Evolutionary conservation across 176 grass and related monocot species (phyloP), one percentile per base, ranked within the genome.

Genomic region (Aegilops speltoides): DNA sequence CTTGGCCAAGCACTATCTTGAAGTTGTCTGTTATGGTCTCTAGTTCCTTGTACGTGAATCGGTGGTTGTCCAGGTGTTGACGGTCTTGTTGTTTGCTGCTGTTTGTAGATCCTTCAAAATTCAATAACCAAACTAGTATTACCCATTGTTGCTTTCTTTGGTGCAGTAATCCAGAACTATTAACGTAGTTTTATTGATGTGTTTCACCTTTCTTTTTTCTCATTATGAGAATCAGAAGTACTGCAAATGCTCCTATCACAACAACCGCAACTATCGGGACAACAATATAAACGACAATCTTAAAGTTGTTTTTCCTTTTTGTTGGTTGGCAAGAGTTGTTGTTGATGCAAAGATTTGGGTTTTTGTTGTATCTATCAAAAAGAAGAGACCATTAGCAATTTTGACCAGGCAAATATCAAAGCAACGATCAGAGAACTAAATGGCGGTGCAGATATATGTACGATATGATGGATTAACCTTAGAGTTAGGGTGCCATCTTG

Each of bases 21-120:
- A 95, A 95, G 24, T 93, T 91, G 36, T 83, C 85, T 0, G 93
- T 93, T 40, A 95, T 89, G 2, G 11, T 15, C 81, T 91, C 12
- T 5, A 95, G 66, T 1, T 95, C 88, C 11, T 65, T 79, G 41
- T 89, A 89, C 0, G 89, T 87, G 72, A 95, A 93, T 37, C 67
- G 84, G 16, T 86, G 88, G 45, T 93, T 95, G 66, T 95, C 64
- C 22, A 89, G 43, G 19, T 60, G 19, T 7, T 82, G 77, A 45
- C 72, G 15, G 41, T 60, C 43, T 22, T 88, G 24, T 24, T 3
- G 11, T 12, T 86, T n/a, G 78, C 3, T 32, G 48, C 20, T 71
- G 10, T 70, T 83, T 72, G 19, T 70, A 25, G 70, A 66, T 67
- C 13, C 8, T 79, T 72, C 24, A 14, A 24, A 43, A n/a, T n/a